These are phyloP conservation scores for Yamadazyma taylorii DNA, from an alignment of 1,139 yeast species.

Conservation along the genomic window DNA sequence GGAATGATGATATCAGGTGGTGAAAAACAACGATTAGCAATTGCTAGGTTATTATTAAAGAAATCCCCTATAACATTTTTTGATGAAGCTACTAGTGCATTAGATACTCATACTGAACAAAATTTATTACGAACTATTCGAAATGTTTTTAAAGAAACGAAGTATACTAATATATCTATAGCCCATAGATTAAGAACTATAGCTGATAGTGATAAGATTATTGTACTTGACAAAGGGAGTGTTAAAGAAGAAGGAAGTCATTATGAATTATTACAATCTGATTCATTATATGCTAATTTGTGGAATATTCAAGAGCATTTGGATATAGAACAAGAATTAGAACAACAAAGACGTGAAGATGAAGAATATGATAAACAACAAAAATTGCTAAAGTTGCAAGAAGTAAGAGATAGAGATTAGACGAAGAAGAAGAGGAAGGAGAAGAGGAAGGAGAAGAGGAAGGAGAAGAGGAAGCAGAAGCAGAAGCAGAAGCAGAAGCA, in stretches of 20 bases:
- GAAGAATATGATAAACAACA: constrained; percentile 11
- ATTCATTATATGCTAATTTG: constrained; percentile 69
- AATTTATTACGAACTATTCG: constrained; percentile 72
- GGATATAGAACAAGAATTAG: constrained; percentile 43
- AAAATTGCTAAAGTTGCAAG: constrained; percentile 4
- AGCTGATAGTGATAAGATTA: constrained; percentile 91
- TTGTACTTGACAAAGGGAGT: constrained; percentile 74
- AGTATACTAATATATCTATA: constrained; percentile 79
- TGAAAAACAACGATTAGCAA: constrained; percentile 93
- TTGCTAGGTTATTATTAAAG: constrained; percentile 83
- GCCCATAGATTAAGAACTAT: constrained; percentile 94
- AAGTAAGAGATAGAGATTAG: background rate
- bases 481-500: too few relatives aligned
- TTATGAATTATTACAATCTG: constrained; percentile 50
- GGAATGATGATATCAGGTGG: constrained; percentile 99
- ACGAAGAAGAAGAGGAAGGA: too few relatives aligned
- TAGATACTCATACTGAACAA: constrained; percentile 96
- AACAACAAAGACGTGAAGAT: constrained; percentile 20
- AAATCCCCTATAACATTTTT: constrained; percentile 88
- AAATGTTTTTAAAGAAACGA: constrained; percentile 53
- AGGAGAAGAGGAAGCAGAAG: too few relatives aligned
- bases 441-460: too few relatives aligned
- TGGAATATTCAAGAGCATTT: constrained; percentile 93
- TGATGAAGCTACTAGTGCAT: constrained; percentile 96
- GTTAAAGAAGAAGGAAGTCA: constrained; percentile 92